phyloP scores from a whole-genome alignment of 1,139 yeast genomes.

The Scheffersomyces illinoinensis region DNA sequence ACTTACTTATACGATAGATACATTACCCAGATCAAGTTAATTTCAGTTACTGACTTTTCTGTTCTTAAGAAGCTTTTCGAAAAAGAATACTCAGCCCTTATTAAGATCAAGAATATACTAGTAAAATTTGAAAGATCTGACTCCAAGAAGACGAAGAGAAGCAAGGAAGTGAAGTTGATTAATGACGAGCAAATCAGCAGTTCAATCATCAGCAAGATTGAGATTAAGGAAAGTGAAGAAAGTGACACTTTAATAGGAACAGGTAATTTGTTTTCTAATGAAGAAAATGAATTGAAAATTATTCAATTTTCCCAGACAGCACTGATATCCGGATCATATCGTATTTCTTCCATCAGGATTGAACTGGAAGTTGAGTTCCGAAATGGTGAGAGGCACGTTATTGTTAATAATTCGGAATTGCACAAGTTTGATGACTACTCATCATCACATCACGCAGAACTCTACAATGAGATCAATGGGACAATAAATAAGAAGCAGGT shows the following conservation, averaged over 20 bases:
- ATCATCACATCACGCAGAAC: neutral
- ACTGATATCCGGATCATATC: neutral
- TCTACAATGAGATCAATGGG: neutral
- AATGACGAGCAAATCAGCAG: neutral
- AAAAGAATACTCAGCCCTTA: neutral
- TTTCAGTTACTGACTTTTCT: neutral
- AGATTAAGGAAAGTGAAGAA: neutral
- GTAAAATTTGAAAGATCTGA: neutral
- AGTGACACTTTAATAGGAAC: neutral
- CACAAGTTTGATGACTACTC: neutral
- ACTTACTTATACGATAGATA: constrained; percentile 19
- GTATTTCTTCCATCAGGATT: neutral
- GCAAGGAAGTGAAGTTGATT: neutral
- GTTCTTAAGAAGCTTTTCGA: neutral
- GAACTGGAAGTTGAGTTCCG: neutral
- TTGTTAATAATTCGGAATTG: neutral
- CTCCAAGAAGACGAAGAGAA: neutral
- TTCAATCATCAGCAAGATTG: neutral
- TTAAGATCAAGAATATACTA: neutral
- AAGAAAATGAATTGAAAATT: neutral
- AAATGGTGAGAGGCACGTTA: neutral
- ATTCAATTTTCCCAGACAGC: neutral
- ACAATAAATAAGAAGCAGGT: neutral
- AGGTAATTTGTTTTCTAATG: neutral
- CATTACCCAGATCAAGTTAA: constrained; percentile 19